Percentiles rank a stretch among this genome's conserved stretches.
Conservation (phyloP, 202 grass and related monocot genomes). For the Panicum virgatum region DNA sequence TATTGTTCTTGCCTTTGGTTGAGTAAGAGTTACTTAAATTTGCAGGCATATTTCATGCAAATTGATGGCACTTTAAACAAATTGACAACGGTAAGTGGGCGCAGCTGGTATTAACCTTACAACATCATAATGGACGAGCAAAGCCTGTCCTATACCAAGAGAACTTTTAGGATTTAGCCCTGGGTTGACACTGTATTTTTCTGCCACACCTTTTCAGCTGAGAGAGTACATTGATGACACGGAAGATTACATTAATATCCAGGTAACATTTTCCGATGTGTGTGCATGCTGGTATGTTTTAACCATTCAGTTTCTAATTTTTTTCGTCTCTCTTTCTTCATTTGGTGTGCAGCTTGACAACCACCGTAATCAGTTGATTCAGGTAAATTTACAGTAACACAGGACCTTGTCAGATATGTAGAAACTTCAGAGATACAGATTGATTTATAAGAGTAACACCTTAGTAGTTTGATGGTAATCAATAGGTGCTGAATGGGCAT, state of each 20-base stretch:
- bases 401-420: slow-evolving; percentile 15
- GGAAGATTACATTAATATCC: slow-evolving; percentile 98
- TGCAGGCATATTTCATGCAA: slow-evolving; percentile 99
- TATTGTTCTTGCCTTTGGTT: background rate
- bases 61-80: slow-evolving; percentile 98
- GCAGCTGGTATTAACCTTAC: slow-evolving; percentile 17
- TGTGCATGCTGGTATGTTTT: slow-evolving; percentile 21
- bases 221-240: slow-evolving; percentile 99
- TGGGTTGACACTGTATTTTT: slow-evolving; percentile 35
- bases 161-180: slow-evolving; percentile 4
- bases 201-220: slow-evolving; percentile 58
- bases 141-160: slow-evolving; percentile 10
- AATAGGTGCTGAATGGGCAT: background rate
- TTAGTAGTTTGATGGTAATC: background rate
- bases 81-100: slow-evolving; percentile 84
- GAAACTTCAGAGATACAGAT: slow-evolving; percentile 3
- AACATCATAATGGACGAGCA: slow-evolving; percentile 2
- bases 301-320: slow-evolving; percentile 16
- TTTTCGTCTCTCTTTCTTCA: background rate
- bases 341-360: slow-evolving; percentile 73
- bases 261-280: slow-evolving; percentile 51
- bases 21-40: slow-evolving; percentile 40
- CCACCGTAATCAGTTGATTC: slow-evolving; percentile 99
- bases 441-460: background rate
- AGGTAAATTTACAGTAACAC: slow-evolving; percentile 52